Base-by-base conservation (phyloP, 148 eudicot genomes). In the Polygonum maritimum region DNA sequence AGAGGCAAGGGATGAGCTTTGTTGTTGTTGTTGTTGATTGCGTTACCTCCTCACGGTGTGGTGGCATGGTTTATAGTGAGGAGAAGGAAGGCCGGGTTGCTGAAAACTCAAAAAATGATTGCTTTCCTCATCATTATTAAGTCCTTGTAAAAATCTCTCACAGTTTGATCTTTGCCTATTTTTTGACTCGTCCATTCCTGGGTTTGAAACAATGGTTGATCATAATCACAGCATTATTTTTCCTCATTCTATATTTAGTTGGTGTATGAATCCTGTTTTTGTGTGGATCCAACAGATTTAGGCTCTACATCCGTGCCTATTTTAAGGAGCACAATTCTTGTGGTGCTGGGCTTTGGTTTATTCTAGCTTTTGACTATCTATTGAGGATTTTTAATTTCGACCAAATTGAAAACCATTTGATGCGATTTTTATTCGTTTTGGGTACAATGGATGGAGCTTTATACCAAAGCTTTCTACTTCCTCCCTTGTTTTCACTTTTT, bases 121-220 rank as follows among this genome's bases (percentile, higher is more conserved):
- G 7, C 18, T 67, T 67, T 67, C 10, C 45, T 67, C 71, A 67
- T 35, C 71, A 36, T 67, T 7, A 33, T 33, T 6, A 35, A 67
- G 71, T 41, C 71, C 44, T 38, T 67, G 71, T 36, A 67, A 67
- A 38, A 67, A 67, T 67, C 45, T 35, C 44, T 16, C 10, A 7
- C 38, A 6, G n/a, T 67, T 67, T 36, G 41, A 65, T 35, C 7
- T 57, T 57, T 67, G 19, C 9, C 71, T 67, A 67, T 67, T 36
- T 67, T 67, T 67, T 67, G 71, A 35, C 71, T 31, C 38, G n/a
- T 67, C 38, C 44, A 67, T 67, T 67, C 71, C 21, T 13, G 71
- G 45, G 1, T 22, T 60, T 60, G 35, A 57, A 57, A 57, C 65
- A 57, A 21, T 57, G 65, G 18, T 14, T 31, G 13, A 63, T 33